Evolutionary conservation across 768 basidiomycete species (phyloP), one percentile per base, ranked within the genome.

Genomic region (Russula lepida): DNA sequence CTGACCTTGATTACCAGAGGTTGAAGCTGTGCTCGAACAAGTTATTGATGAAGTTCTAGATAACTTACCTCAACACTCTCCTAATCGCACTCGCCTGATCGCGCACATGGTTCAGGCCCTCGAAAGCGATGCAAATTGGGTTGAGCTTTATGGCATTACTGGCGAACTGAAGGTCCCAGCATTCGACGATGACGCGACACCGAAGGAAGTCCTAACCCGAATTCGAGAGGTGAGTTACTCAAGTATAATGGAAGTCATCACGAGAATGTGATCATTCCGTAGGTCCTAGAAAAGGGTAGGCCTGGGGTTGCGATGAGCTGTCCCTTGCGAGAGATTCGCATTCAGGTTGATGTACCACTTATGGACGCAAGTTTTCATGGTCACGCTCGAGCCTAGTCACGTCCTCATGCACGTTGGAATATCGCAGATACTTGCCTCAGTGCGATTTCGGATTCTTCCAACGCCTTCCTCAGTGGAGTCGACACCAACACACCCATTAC

Each of bases 321-420:
- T 21, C 68, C 75, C 19, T 95, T 92, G 91, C 79, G 84, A 47
- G 83, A 86, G 65, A 80, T 95, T 47, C 79, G 77, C 59, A 90
- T 95, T 50, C 91, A 92, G 27, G 87, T 95, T 6, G 93, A 95
- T 68, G 79, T 95, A 32, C 93, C 93, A 0, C 70, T 74, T 59
- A 86, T 91, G 79, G 84, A 85, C 68, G 93, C 91, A 60, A 73
- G 87, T 74, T 41, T 7, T 49, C 17, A 7, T 47, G 33, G 35
- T 41, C 13, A 44, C 25, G 2, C 11, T 37, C 39, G 54, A 41
- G 44, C 39, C 19, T 17, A 43, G 58, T 59, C 44, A 64, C 27
- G 49, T 60, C 58, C 60, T 66, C 15, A 39, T 41, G 17, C 50
- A 44, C 21, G 21, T 60, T 47, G 27, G 33, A 23, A 53, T 21